phyloP scores from a whole-genome alignment of 108 stramenopile species.

The Nannochloropsis salina region DNA sequence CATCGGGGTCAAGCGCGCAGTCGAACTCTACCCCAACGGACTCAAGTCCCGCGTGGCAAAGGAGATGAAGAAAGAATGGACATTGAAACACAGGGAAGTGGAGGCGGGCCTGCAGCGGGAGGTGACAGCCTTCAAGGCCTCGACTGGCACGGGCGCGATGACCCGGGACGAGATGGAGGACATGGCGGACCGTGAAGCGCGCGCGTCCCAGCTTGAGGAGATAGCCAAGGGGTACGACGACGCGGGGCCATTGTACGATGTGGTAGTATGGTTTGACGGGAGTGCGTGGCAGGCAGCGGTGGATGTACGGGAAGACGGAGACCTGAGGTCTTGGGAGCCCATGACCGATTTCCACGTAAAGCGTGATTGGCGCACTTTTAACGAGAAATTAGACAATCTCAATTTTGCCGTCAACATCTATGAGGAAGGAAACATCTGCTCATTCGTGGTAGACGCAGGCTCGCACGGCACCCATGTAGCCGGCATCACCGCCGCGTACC shows the following conservation, averaged over 20 bases:
- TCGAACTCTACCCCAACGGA: constrained; percentile 58
- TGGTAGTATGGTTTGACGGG: constrained; percentile 58
- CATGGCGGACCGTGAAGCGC: constrained; percentile 20
- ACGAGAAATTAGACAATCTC: constrained; percentile 58
- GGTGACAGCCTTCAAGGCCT: constrained; percentile 4
- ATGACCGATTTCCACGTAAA: constrained; percentile 62
- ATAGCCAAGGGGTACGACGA: constrained; percentile 54
- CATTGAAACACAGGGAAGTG: constrained; percentile 22
- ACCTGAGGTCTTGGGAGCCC: constrained; percentile 54
- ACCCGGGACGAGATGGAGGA: not conserved
- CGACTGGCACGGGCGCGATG: constrained; percentile 24
- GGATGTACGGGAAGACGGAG: constrained; percentile 59
- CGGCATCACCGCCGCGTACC: constrained; percentile 67
- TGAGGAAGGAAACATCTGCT: constrained; percentile 63
- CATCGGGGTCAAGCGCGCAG: constrained; percentile 60
- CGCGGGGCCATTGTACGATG: constrained; percentile 69
- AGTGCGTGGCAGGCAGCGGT: constrained; percentile 60
- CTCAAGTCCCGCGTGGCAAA: constrained; percentile 55
- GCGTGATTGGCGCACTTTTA: constrained; percentile 51
- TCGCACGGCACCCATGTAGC: constrained; percentile 89
- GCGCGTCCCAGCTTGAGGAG: not conserved
- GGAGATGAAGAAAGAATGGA: constrained; percentile 49
- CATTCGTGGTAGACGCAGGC: constrained; percentile 71
- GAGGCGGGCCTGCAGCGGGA: not conserved
- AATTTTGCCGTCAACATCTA: constrained; percentile 64